Evolutionary conservation across 148 eudicot genomes (phyloP), one percentile per base, ranked within the genome.

Genomic region (Nepenthes mirabilis): DNA sequence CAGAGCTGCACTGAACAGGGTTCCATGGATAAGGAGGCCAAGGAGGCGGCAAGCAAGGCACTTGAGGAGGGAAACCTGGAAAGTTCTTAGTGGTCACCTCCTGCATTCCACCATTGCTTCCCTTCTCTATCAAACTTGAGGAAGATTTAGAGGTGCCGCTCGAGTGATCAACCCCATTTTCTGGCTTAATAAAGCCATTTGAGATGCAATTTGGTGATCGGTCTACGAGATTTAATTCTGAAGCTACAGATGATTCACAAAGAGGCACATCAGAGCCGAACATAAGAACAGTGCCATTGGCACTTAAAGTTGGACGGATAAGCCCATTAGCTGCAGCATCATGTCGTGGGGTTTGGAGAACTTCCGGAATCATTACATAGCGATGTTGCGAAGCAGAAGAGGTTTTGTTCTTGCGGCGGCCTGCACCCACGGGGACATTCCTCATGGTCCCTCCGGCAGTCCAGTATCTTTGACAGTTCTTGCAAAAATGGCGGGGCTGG

Each of bases 401-500:
- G 58, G 33, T 74, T 63, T 82, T 86, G 73, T 67, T 78, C 75
- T 83, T 86, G 14, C 88, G 78, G 36, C 82, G 83, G 55, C 93
- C 88, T 14, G 83, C 78, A 0, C 88, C 93, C 1, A 80, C 86
- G 0, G 86, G 80, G 51, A 76, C 79, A 35, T 70, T 86, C 69
- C 86, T 86, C 88, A 83, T 86, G 14, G 80, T 66, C 6, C 83
- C 88, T 2, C 83, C 83, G 0, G 83, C 79, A 10, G 91, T 85
- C 91, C 91, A 85, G 69, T 80, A 85, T 5, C 91, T 60, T 49
- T 82, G 87, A 56, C 91, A 85, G 51, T 76, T 76, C 65, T 82
- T 82, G 65, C 87, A 85, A 63, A 85, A 80, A 72, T 85, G 78
- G 1, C 90, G 83, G 4, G 87, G 87, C 62, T 85, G 91, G 47